Base-by-base conservation (phyloP, 306 rosid species). In the Cicer judaicum region DNA sequence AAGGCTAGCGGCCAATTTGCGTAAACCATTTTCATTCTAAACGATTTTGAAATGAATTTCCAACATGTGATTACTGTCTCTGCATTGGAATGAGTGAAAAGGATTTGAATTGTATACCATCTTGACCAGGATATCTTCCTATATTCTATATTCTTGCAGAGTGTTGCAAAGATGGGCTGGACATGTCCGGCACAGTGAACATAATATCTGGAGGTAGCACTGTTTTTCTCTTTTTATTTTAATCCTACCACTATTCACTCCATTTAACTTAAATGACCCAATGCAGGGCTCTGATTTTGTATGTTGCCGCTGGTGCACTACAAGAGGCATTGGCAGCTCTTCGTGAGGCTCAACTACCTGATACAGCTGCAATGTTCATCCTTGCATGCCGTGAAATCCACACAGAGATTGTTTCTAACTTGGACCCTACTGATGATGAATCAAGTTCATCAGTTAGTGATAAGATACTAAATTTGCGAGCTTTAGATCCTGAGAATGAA, bases 101-200 rank as follows among this genome's bases (percentile, higher is more conserved):
- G 13, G 73, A 13, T 76, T 81, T 72, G 36, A 42, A 42, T 76
- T 54, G 47, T 65, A 57, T 77, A 56, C 13, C 39, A 39, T 56
- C 82, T 40, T 80, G 75, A 70, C 53, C 10, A 13, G 52, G 70
- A 70, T 64, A 71, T 75, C 73, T 67, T 76, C 56, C 71, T 46
- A 29, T 72, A 56, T 76, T 55, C 74, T 66, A 54, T 82, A 79
- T 83, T 71, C 80, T 73, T 74, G 55, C 87, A 95, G 99, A 81
- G 98, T 95, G 80, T 87, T 95, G 86, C 92, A 84, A 79, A 92
- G 99, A 77, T 95, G 99, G 98, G 98, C 98, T 64, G 87, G 84
- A 65, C 85, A 95, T 66, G 80, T 90, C 68, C 89, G 86, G 75
- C 91, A 50, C 19, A 44, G 56, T 56, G 99, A 95, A 82, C 96